phyloP scores from a whole-genome alignment of 2,329 filamentous ascomycete genomes.

The Hymenoscyphus fraxineus region DNA sequence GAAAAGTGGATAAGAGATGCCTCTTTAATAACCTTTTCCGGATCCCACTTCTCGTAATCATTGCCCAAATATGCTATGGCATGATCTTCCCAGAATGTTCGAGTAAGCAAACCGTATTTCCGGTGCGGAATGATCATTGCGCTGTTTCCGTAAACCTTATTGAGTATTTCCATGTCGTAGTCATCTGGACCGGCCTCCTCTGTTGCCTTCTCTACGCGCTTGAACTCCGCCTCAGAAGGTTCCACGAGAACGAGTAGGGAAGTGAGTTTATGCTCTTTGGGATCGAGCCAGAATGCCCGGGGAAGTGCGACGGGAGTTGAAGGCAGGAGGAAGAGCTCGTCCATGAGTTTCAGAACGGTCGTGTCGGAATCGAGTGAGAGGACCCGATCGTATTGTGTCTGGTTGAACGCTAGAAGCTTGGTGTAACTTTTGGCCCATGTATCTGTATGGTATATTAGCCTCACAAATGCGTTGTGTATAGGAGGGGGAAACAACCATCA shows the following conservation, averaged over 20 bases:
- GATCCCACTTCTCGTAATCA: conserved; percentile 45
- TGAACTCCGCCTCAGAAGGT: conserved; percentile 50
- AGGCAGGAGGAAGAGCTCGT: conserved; percentile 59
- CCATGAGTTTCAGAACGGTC: conserved; percentile 43
- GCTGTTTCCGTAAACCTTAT: conserved; percentile 21
- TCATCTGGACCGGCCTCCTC: conserved; percentile 24
- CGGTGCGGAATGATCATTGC: conserved; percentile 53
- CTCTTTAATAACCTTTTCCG: conserved; percentile 45
- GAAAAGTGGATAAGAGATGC: conserved; percentile 56
- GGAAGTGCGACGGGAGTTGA: conserved; percentile 52
- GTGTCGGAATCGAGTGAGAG: conserved; percentile 24
- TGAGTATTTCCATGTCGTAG: conserved; percentile 59
- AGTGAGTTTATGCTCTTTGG: conserved; percentile 41
- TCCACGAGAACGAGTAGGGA: conserved; percentile 56
- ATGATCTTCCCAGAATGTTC: conserved; percentile 46
- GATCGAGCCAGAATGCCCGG: conserved; percentile 55
- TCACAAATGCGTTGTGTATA: conserved; percentile 23
- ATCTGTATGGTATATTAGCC: conserved; percentile 3
- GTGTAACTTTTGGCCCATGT: conserved; percentile 63
- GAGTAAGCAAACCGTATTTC: conserved; percentile 49
- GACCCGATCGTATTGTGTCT: conserved; percentile 49
- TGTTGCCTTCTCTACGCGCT: conserved; percentile 33
- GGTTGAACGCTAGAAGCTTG: conserved; percentile 65
- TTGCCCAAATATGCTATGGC: conserved; percentile 50
- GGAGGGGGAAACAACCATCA: neutral